Percentiles rank a stretch among this genome's conserved stretches.
Conservation (phyloP, 1,139 yeast species). For the Lipomyces yarrowii region DNA sequence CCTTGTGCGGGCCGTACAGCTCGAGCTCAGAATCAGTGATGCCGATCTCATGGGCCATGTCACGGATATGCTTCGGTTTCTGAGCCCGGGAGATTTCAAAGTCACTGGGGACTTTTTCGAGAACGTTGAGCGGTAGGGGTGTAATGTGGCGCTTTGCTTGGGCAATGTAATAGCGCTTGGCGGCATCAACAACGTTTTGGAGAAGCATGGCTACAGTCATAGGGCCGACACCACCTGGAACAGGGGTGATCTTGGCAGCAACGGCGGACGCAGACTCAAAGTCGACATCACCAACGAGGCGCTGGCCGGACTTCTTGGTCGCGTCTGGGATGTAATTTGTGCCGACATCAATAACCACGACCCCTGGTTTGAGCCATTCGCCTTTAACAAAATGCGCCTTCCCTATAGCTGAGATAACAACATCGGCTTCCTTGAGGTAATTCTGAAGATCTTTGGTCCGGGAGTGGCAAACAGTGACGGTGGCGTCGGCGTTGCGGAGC, state of each 20-base stretch:
- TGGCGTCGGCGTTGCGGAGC: constrained; percentile 76
- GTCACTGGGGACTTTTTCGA: constrained; percentile 90
- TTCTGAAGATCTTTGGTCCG: constrained; percentile 65
- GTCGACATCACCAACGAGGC: constrained; percentile 94
- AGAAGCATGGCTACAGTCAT: constrained; percentile 98
- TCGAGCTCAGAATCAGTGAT: constrained; percentile 81
- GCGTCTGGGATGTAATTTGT: constrained; percentile 83
- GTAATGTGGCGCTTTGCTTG: constrained; percentile 43
- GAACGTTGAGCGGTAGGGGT: constrained; percentile 66
- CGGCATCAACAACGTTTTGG: constrained; percentile 83
- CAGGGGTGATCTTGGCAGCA: constrained; percentile 87
- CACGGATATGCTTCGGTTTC: constrained; percentile 79
- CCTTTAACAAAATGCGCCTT: constrained; percentile 80
- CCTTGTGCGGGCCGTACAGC: constrained; percentile 90
- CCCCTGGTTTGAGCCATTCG: constrained; percentile 82
- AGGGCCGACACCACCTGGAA: constrained; percentile 99
- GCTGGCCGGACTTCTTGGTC: constrained; percentile 76
- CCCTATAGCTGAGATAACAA: constrained; percentile 92
- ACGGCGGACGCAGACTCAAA: constrained; percentile 64
- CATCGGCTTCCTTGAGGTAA: constrained; percentile 73
- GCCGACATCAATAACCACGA: constrained; percentile 94
- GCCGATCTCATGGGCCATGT: constrained; percentile 84
- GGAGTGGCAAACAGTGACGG: constrained; percentile 86
- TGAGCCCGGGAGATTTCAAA: constrained; percentile 90
- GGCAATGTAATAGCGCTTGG: constrained; percentile 52